Percentiles rank a stretch among this genome's conserved stretches.
Conservation (phyloP, 176 grass and related monocot species). For the Aechmea fasciata region DNA sequence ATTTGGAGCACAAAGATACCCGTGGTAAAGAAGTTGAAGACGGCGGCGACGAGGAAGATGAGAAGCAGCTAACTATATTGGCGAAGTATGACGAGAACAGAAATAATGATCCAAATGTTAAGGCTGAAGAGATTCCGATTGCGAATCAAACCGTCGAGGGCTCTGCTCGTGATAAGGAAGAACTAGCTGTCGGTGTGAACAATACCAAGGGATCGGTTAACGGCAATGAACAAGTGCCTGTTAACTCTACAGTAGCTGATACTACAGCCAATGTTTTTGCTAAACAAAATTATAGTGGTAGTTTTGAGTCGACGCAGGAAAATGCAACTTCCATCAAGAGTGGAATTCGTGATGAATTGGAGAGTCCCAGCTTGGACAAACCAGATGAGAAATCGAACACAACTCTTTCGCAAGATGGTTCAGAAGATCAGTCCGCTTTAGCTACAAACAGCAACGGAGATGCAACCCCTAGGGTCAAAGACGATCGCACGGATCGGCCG, state of each 20-base stretch:
- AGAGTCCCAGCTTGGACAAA: no score
- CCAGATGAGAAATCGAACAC: conserved; percentile 4
- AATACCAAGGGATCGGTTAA: neutral
- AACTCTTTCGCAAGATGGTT: neutral
- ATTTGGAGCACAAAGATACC: neutral
- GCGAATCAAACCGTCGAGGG: neutral
- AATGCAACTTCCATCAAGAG: neutral
- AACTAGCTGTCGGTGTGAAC: neutral
- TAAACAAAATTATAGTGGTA: neutral
- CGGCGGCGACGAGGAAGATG: neutral
- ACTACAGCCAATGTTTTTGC: neutral
- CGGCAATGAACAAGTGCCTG: neutral
- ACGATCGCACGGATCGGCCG: neutral
- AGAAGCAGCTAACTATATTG: neutral
- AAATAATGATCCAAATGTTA: neutral
- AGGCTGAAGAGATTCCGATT: neutral
- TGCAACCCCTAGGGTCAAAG: neutral
- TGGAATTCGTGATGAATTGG: no score
- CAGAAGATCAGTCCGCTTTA: neutral
- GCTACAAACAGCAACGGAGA: neutral
- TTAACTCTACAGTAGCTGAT: neutral
- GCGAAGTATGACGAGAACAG: conserved; percentile 8
- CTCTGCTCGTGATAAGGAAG: neutral
- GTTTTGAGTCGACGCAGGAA: neutral
- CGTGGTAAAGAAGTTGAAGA: neutral